Conservation (phyloP, 2,329 filamentous ascomycete genomes). For the Fusarium domesticum region DNA sequence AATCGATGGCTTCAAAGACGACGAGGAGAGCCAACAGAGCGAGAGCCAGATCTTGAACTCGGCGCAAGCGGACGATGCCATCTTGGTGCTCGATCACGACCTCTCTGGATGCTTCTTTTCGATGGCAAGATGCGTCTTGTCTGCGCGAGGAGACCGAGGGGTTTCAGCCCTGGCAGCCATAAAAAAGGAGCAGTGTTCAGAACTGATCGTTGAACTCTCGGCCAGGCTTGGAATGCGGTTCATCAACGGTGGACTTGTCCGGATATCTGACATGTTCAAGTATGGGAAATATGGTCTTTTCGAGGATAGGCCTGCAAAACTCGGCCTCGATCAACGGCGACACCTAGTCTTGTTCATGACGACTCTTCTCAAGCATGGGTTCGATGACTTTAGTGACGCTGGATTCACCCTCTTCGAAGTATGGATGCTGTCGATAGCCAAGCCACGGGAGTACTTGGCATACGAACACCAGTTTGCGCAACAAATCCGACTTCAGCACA, state of each 20-base stretch:
- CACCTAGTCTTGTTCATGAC: conserved; percentile 52
- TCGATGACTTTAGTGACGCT: conserved; percentile 47
- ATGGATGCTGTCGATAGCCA: conserved; percentile 53
- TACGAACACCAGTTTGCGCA: conserved; percentile 52
- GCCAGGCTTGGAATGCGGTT: conserved; percentile 47
- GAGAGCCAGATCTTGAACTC: conserved; percentile 40
- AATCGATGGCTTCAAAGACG: conserved; percentile 42
- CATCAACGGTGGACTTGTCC: conserved; percentile 43
- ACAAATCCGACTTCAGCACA: conserved; percentile 41
- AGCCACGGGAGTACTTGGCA: conserved; percentile 44
- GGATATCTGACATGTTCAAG: conserved; percentile 46
- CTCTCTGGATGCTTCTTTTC: conserved; percentile 47
- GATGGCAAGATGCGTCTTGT: conserved; percentile 43
- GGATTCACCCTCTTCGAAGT: conserved; percentile 47
- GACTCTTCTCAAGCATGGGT: conserved; percentile 45
- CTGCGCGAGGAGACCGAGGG: conserved; percentile 11
- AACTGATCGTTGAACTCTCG: conserved; percentile 45
- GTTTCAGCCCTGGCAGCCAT: conserved; percentile 12
- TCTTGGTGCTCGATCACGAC: conserved; percentile 47
- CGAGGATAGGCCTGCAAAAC: conserved; percentile 38
- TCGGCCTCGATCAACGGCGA: conserved; percentile 42
- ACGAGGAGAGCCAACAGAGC: conserved; percentile 38
- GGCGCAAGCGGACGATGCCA: conserved; percentile 46
- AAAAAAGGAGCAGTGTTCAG: conserved; percentile 36
- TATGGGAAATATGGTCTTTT: conserved; percentile 51